Conservation (phyloP, 2,329 filamentous ascomycete species). For the Stagonosporopsis tanaceti region DNA sequence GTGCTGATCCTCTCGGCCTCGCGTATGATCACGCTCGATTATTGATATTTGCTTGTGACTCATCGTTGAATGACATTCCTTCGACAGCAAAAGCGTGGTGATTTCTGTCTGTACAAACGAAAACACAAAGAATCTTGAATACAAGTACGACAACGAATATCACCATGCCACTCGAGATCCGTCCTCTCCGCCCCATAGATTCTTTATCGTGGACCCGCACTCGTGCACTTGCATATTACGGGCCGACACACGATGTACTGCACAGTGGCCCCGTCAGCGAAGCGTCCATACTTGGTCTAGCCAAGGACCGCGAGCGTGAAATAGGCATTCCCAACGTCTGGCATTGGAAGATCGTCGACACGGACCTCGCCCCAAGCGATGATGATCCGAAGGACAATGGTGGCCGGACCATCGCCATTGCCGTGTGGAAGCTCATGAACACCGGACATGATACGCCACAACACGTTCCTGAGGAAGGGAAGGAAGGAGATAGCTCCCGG, state of each 20-base stretch:
- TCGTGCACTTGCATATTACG: constrained; percentile 38
- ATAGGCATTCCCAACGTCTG: constrained; percentile 34
- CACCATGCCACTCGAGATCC: constrained; percentile 37
- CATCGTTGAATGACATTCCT: not conserved
- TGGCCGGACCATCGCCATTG: constrained; percentile 40
- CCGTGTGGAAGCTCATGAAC: constrained; percentile 39
- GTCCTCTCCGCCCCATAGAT: constrained; percentile 32
- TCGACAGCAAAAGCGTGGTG: not conserved
- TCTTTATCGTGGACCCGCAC: constrained; percentile 41
- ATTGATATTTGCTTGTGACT: constrained; percentile 7
- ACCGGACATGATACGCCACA: not conserved
- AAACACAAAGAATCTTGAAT: not conserved
- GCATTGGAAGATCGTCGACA: constrained; percentile 47
- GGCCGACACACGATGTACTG: constrained; percentile 41
- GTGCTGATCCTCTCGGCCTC: not conserved
- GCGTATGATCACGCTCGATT: not conserved
- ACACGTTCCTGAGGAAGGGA: not conserved
- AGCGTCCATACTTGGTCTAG: constrained; percentile 33
- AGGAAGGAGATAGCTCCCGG: not conserved
- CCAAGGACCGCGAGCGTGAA: constrained; percentile 33
- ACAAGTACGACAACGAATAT: not conserved
- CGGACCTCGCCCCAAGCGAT: constrained; percentile 29
- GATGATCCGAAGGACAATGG: constrained; percentile 35
- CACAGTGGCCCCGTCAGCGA: constrained; percentile 37
- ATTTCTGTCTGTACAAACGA: not conserved